Base-by-base conservation (phyloP, 2,329 filamentous ascomycete species). In the Ophiostoma sp. region DNA sequence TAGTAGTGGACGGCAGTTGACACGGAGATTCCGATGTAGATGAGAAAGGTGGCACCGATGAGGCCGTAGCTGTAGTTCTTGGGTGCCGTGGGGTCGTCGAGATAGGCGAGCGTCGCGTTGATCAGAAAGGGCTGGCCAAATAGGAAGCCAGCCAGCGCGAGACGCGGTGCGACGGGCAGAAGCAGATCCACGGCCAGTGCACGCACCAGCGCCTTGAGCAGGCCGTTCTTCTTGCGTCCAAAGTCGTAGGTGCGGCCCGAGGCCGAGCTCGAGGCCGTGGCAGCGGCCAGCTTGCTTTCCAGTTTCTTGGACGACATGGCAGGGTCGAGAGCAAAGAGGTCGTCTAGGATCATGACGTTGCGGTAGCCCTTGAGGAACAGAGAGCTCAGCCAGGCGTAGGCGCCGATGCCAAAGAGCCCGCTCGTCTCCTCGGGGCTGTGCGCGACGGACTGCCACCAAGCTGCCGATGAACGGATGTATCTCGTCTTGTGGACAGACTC, bases 1-100 rank as follows among this genome's bases (percentile, higher is more conserved):
- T 82, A 81, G 63, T 73, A 75, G 69, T 78, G 81, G n/a, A 81
- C 72, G 0, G 77, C 76, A 0, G 73, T 74, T 0, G 79, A 79
- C 2, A 81, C 14, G 2, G 80, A 78, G 27, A 81, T 78, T 9
- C 79, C 77, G 0, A 71, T 38, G 69, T 81, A 83, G 3, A 81
- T 77, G 2, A 81, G 65, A 1, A 77, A 70, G 0, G 75, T 74
- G 3, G 79, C 80, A 1, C 77, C 81, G 9, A 83, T 79, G 5
- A 82, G 75, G 0, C 80, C 80, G 69, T 80, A 81, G 1, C 79
- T 76, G 14, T 74, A 68, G 44, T 76, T 77, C 0, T 72, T 69
- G 0, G 70, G 69, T 0, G 70, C 67, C 0, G 65, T 36, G 0
- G 71, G 69, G 7, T 73, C 69, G 1, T 76, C 72, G 3, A 80